phyloP scores from a whole-genome alignment of 208 protist species.

The Porcisia hertigi region DNA sequence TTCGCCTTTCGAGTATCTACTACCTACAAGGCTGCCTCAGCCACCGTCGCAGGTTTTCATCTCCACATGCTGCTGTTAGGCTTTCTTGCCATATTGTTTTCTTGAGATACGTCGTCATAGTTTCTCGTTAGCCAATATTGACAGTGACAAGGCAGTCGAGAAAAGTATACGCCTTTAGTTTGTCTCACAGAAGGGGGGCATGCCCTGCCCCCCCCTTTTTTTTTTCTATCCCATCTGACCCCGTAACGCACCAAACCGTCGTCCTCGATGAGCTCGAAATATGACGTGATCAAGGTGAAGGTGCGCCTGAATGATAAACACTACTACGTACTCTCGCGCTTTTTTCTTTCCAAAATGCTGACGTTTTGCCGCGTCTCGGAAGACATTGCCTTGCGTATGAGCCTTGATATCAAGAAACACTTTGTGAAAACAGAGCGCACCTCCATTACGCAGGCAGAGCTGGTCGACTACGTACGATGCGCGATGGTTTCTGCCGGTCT shows the following conservation, averaged over 20 bases:
- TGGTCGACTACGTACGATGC: slow-evolving; percentile 33
- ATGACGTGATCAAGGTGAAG: slow-evolving; percentile 66
- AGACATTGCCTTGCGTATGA: slow-evolving; percentile 46
- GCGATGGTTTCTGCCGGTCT: slow-evolving; percentile 40
- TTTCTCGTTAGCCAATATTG: neutral
- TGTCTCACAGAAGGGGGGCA: neutral
- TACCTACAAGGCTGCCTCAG: neutral
- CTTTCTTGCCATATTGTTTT: neutral
- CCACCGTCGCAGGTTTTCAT: neutral
- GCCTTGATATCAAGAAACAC: slow-evolving; percentile 57
- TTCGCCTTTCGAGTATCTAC: neutral
- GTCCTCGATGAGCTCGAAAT: slow-evolving; percentile 64
- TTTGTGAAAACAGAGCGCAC: slow-evolving; percentile 48
- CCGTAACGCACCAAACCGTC: neutral
- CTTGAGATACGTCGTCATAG: neutral
- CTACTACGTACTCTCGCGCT: slow-evolving; percentile 72
- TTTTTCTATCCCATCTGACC: neutral
- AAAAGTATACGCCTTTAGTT: neutral
- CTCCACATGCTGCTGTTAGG: neutral
- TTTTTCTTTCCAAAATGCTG: slow-evolving; percentile 67
- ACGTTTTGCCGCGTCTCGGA: slow-evolving; percentile 55
- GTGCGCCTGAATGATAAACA: slow-evolving; percentile 48
- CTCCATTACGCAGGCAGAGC: slow-evolving; percentile 45
- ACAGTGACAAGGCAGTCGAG: neutral
- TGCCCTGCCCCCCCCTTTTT: neutral